Percentiles rank a stretch among this genome's conserved stretches.
Conservation (phyloP, 208 protist genomes). For the Crithidia sp. region DNA sequence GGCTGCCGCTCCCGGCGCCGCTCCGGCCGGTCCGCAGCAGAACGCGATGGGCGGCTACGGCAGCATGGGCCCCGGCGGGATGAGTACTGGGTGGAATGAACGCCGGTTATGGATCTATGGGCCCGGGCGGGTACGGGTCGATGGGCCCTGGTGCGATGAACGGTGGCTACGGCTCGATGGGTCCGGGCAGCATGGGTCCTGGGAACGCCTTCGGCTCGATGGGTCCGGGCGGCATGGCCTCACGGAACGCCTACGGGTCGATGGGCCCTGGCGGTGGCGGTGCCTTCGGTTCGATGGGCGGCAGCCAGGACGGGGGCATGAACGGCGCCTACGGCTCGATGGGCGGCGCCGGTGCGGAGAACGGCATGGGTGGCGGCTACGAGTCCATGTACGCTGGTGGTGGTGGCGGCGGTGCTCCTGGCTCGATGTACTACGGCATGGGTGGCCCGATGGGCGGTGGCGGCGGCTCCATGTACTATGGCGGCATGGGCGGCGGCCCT, state of each 20-base stretch:
- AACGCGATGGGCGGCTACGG: slow-evolving; percentile 16
- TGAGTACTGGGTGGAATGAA: slow-evolving; percentile 23
- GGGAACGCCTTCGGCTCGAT: slow-evolving; percentile 20
- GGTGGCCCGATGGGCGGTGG: slow-evolving; percentile 31
- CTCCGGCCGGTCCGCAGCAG: background rate
- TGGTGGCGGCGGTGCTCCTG: slow-evolving; percentile 16
- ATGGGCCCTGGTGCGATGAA: slow-evolving; percentile 20
- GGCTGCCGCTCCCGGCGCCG: background rate
- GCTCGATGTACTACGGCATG: slow-evolving; percentile 38
- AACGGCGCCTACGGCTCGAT: slow-evolving; percentile 27
- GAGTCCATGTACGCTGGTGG: slow-evolving; percentile 33
- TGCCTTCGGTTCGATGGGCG: slow-evolving; percentile 22
- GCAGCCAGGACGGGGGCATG: slow-evolving; percentile 19
- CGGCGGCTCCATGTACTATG: slow-evolving; percentile 43
- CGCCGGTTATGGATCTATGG: slow-evolving; percentile 4
- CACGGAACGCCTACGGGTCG: slow-evolving; percentile 22
- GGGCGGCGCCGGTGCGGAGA: slow-evolving; percentile 12
- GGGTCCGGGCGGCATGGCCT: slow-evolving; percentile 13
- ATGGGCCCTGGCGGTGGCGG: slow-evolving; percentile 16
- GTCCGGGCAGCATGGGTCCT: background rate
- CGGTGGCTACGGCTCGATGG: background rate
- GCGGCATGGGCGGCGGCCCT: slow-evolving; percentile 46
- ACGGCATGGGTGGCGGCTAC: slow-evolving; percentile 18
- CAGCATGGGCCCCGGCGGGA: slow-evolving; percentile 12
- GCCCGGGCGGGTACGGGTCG: slow-evolving; percentile 23